Conservation (phyloP, 2,329 filamentous ascomycete species). For the Arthrinium puccinioides region DNA sequence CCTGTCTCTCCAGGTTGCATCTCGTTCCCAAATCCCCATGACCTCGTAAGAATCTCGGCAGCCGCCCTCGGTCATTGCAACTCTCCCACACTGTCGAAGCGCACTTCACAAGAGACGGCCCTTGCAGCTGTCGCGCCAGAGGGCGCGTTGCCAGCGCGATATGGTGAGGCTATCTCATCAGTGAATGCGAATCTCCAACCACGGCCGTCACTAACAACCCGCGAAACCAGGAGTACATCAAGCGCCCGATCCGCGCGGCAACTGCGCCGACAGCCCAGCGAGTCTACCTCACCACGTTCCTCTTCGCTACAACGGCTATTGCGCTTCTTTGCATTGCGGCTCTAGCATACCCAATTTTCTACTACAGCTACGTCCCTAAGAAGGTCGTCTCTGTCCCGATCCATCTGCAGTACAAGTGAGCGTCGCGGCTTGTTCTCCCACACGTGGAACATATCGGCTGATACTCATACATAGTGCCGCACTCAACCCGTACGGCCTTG, state of each 20-base stretch:
- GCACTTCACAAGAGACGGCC: no score
- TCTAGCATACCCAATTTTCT: constrained; percentile 44
- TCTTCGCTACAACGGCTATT: constrained; percentile 34
- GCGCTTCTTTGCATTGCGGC: constrained; percentile 40
- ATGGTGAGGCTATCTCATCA: no score
- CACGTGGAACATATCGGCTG: not conserved
- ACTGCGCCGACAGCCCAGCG: constrained; percentile 46
- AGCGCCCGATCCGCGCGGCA: constrained; percentile 25
- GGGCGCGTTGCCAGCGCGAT: no score
- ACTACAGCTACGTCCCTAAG: constrained; percentile 49
- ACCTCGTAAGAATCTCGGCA: no score
- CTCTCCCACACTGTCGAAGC: no score
- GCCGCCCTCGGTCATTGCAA: no score
- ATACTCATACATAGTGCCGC: constrained; percentile 28
- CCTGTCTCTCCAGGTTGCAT: no score
- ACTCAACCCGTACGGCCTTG: constrained; percentile 45
- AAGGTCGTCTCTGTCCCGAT: constrained; percentile 44
- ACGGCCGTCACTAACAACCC: no score
- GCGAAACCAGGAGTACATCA: constrained; percentile 21
- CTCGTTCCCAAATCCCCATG: no score
- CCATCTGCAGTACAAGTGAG: constrained; percentile 52
- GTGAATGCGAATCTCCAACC: no score
- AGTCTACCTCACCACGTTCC: constrained; percentile 36
- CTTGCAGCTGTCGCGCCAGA: no score
- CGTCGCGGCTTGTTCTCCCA: constrained; percentile 3